These are phyloP conservation scores for Colletotrichum limetticola DNA, from an alignment of 2,329 filamentous ascomycete species.

Conservation along the genomic window DNA sequence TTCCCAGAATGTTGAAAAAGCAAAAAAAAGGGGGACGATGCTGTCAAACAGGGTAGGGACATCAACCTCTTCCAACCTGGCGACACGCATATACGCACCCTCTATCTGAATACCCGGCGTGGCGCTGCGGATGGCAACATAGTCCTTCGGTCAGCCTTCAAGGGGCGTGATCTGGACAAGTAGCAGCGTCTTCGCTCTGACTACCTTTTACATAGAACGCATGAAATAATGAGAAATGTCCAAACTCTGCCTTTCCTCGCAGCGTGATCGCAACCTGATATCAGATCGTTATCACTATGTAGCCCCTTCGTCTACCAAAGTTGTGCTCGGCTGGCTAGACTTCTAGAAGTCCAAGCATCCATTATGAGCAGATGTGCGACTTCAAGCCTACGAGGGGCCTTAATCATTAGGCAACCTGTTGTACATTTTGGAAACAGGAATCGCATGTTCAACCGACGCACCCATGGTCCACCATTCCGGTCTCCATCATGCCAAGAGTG, in stretches of 20 bases:
- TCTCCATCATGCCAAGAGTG: background rate
- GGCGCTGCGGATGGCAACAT: slow-evolving; percentile 6
- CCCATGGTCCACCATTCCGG: too few relatives aligned
- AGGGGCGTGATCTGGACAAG: background rate
- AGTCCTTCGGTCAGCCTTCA: background rate
- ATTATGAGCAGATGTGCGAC: background rate
- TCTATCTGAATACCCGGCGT: slow-evolving; percentile 18
- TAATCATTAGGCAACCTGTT: background rate
- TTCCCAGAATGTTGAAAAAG: background rate
- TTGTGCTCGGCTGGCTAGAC: background rate
- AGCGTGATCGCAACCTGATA: background rate
- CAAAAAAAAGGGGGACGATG: background rate
- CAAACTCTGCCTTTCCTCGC: background rate
- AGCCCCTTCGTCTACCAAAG: too few relatives aligned
- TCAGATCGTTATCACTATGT: too few relatives aligned
- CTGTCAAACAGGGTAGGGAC: slow-evolving; percentile 5
- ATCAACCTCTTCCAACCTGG: background rate
- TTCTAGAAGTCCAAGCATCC: background rate
- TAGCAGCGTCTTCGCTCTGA: background rate
- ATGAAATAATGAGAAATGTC: slow-evolving; percentile 33
- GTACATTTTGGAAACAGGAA: background rate
- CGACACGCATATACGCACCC: background rate
- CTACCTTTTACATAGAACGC: slow-evolving; percentile 21
- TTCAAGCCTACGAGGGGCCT: background rate
- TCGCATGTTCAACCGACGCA: background rate